Conservation (phyloP, 192 early-diverging fungal genomes). For the Backusella sp. region DNA sequence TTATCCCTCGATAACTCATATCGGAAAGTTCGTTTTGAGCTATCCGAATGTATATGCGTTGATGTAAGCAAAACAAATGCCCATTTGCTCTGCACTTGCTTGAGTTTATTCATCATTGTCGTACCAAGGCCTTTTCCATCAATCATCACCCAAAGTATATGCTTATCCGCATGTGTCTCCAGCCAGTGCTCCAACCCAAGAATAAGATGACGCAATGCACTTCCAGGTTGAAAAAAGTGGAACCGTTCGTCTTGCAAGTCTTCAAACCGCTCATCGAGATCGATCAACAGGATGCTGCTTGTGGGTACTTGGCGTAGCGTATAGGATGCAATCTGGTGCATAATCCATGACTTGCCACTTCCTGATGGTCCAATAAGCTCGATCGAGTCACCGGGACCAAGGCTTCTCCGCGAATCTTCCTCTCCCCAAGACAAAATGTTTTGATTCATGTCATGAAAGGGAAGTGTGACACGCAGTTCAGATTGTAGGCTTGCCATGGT, state of each 20-base stretch:
- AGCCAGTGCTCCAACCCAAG: not conserved
- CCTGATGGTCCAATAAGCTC: not conserved
- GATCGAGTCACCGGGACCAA: not conserved
- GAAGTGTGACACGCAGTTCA: not conserved
- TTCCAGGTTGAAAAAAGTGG: not conserved
- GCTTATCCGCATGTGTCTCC: not conserved
- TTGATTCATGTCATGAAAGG: not conserved
- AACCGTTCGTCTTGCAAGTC: not conserved
- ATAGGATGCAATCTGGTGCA: not conserved
- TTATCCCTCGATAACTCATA: not conserved
- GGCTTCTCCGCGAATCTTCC: not conserved
- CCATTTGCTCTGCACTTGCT: not conserved
- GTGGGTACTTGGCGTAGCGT: not conserved
- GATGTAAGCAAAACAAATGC: conserved; percentile 1
- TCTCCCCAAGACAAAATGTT: not conserved
- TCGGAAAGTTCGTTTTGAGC: not conserved
- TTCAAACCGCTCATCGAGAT: not conserved
- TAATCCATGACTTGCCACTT: conserved; percentile 1
- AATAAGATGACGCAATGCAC: not conserved
- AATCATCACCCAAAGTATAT: not conserved
- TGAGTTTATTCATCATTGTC: not conserved
- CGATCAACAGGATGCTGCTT: not conserved
- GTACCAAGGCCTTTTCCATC: not conserved
- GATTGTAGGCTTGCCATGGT: not conserved
- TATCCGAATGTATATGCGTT: not conserved